These are phyloP conservation scores for Fraxinus americana DNA, from an alignment of 257 asterid species.

Conservation along the genomic window DNA sequence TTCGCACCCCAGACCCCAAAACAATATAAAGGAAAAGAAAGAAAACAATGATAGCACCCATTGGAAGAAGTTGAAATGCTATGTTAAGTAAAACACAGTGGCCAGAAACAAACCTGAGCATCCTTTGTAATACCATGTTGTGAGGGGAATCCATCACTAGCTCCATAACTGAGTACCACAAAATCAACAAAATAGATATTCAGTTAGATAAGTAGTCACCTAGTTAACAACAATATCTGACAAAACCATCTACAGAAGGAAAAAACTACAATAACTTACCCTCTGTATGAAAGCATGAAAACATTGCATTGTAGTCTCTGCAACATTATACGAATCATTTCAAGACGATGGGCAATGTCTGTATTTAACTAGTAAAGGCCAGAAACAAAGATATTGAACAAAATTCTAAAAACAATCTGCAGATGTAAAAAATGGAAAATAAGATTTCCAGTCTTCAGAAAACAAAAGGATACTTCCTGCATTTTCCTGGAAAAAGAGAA, in stretches of 20 bases:
- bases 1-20: not conserved
- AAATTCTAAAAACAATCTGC: not conserved
- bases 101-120: conserved; percentile 75
- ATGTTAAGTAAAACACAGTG: not conserved
- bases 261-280: conserved; percentile 47
- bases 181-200: conserved; percentile 22
- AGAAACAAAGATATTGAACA: conserved; percentile 15
- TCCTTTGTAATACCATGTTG: conserved; percentile 86
- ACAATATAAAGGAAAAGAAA: not conserved
- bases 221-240: conserved; percentile 14
- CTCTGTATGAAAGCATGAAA: conserved; percentile 98
- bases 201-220: conserved; percentile 19
- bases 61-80: conserved; percentile 7
- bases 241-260: conserved; percentile 12
- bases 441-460: not conserved
- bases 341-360: conserved; percentile 99
- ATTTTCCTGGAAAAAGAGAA: conserved; percentile 98
- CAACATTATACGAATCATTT: conserved; percentile 83
- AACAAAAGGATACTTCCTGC: conserved; percentile 95
- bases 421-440: not conserved
- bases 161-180: conserved; percentile 76
- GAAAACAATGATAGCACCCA: conserved; percentile 7
- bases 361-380: conserved; percentile 58
- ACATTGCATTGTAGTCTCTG: conserved; percentile 93
- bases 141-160: conserved; percentile 96